Conservation (phyloP, 306 rosid genomes). For the Glycine soja region DNA sequence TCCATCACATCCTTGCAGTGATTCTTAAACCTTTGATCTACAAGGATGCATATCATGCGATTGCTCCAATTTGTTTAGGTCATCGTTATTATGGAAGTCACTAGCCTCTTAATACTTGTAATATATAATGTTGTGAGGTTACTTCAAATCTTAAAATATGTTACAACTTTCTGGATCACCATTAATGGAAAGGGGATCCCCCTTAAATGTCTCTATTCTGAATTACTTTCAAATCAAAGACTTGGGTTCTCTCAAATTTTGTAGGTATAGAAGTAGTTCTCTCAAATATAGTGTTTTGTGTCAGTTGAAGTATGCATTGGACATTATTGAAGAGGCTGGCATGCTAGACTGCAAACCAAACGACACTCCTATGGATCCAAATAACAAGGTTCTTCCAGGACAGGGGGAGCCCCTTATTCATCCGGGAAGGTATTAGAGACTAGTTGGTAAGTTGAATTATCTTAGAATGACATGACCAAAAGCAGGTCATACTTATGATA, state of each 20-base stretch:
- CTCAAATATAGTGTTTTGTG: neutral
- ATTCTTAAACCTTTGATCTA: neutral
- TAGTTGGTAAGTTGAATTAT: neutral
- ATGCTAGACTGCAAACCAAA: neutral
- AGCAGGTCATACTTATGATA: neutral
- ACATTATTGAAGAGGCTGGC: neutral
- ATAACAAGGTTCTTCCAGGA: neutral
- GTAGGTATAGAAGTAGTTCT: neutral
- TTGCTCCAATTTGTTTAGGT: too few relatives aligned
- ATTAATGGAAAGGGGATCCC: neutral
- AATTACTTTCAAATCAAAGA: neutral
- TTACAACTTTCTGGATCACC: too few relatives aligned
- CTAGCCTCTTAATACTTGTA: too few relatives aligned
- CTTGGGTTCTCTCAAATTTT: neutral
- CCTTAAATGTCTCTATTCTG: too few relatives aligned
- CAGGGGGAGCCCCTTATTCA: neutral
- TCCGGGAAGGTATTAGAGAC: neutral
- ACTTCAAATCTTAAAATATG: too few relatives aligned
- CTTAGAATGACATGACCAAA: neutral
- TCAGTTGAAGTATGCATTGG: neutral
- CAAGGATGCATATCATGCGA: too few relatives aligned
- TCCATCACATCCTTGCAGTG: slow-evolving; percentile 4
- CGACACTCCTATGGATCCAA: neutral
- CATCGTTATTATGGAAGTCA: too few relatives aligned
- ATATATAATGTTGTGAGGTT: too few relatives aligned